Conservation (phyloP, 1,139 yeast genomes). For the Yamadazyma atlantica region DNA sequence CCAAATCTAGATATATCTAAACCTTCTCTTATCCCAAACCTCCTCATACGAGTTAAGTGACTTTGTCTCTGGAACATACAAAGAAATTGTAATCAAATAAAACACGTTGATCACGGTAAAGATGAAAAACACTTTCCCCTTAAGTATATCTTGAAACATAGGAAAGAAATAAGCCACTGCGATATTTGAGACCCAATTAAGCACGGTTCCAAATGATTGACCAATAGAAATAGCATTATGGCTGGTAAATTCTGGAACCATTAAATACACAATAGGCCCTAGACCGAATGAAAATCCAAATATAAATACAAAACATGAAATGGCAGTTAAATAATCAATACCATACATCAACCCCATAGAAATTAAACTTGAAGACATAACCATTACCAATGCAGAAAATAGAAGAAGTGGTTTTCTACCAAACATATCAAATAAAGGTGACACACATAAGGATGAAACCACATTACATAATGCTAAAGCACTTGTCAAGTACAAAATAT, state of each 20-base stretch:
- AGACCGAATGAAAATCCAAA: constrained; percentile 81
- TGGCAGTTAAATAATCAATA: constrained; percentile 50
- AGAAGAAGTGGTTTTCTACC: constrained; percentile 74
- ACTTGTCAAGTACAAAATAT: constrained; percentile 30
- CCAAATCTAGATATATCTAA: background rate
- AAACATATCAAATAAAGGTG: constrained; percentile 42
- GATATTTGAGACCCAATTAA: constrained; percentile 86
- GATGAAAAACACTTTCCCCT: constrained; percentile 30
- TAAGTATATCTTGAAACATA: constrained; percentile 22
- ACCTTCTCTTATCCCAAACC: constrained; percentile 23
- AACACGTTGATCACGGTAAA: constrained; percentile 24
- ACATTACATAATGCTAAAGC: constrained; percentile 33
- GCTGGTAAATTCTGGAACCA: constrained; percentile 80
- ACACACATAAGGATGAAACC: constrained; percentile 24
- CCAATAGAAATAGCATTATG: constrained; percentile 73
- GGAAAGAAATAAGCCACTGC: constrained; percentile 79
- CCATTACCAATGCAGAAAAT: constrained; percentile 63
- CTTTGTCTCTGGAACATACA: constrained; percentile 37
- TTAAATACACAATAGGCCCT: constrained; percentile 87
- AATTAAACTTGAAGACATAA: constrained; percentile 55
- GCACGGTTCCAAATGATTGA: constrained; percentile 82
- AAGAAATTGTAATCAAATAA: constrained; percentile 21
- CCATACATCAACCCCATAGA: constrained; percentile 59
- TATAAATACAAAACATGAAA: constrained; percentile 66
- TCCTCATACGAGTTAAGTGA: constrained; percentile 24